These are phyloP conservation scores for Plasmopara halstedii DNA, from an alignment of 352 stramenopile genomes.

Conservation along the genomic window DNA sequence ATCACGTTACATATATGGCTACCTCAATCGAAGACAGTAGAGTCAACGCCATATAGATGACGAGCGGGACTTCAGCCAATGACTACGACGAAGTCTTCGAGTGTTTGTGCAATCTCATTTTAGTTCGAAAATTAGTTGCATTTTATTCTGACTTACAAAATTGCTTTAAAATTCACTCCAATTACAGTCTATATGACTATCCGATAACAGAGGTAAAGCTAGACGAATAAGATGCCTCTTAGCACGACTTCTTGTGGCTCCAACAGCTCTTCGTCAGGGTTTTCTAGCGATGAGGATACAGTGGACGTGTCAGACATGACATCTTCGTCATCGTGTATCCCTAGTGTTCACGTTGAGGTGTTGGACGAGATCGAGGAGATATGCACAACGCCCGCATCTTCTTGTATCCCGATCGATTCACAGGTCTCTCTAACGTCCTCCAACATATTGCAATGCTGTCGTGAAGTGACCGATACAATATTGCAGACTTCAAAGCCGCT, in stretches of 20 bases:
- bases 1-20: too few relatives aligned
- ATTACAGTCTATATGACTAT: too few relatives aligned
- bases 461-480: conserved; percentile 7
- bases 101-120: too few relatives aligned
- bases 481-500: conserved; percentile 2
- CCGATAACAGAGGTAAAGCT: too few relatives aligned
- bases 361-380: conserved; percentile 17
- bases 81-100: too few relatives aligned
- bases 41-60: too few relatives aligned
- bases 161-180: too few relatives aligned
- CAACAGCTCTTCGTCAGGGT: conserved; percentile 30
- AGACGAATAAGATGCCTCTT: conserved; percentile 20
- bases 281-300: conserved; percentile 39
- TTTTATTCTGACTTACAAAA: too few relatives aligned
- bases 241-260: conserved; percentile 1
- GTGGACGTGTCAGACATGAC: conserved; percentile 1
- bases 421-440: background rate
- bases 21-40: too few relatives aligned
- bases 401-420: background rate
- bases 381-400: background rate
- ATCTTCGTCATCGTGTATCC: background rate
- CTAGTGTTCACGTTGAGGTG: conserved; percentile 21
- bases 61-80: too few relatives aligned
- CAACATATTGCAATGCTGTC: conserved; percentile 14
- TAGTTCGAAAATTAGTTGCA: too few relatives aligned